Evolutionary conservation across 75 land plant species (phyloP).

Genomic region (Pinus taeda): DNA sequence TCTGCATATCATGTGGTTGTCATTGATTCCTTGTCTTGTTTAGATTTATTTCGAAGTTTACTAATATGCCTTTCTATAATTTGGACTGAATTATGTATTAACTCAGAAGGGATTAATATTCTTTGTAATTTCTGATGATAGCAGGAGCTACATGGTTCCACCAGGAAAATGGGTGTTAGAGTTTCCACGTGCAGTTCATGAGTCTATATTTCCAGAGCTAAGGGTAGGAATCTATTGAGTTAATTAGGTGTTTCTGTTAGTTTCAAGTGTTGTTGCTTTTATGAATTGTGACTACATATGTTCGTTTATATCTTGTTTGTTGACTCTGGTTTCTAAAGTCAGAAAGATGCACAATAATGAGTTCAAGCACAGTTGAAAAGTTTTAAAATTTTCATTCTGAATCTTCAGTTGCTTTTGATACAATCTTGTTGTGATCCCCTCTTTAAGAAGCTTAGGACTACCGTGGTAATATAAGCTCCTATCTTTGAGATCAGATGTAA

Average conservation of each 20-base stretch:
- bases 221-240: constrained; percentile 25
- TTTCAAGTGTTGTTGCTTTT: not conserved
- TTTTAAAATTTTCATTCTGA: not conserved
- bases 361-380: not conserved
- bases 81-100: not conserved
- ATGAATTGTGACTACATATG: not conserved
- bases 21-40: not conserved
- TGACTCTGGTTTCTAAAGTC: not conserved
- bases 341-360: not conserved
- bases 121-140: constrained; percentile 2
- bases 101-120: not conserved
- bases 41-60: not conserved
- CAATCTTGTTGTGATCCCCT: not conserved
- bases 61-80: not conserved
- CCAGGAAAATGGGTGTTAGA: constrained; percentile 40
- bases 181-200: constrained; percentile 42
- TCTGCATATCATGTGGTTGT: not conserved
- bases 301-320: not conserved
- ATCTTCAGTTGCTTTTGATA: not conserved
- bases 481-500: not conserved
- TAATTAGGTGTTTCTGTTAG: not conserved
- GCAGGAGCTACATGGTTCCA: constrained; percentile 32
- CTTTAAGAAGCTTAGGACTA: not conserved
- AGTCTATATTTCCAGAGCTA: constrained; percentile 38
- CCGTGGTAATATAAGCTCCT: not conserved